Evolutionary conservation across 805 yeast genomes (phyloP), one percentile per base, ranked within the genome.

Genomic region (Yamadazyma olivae): DNA sequence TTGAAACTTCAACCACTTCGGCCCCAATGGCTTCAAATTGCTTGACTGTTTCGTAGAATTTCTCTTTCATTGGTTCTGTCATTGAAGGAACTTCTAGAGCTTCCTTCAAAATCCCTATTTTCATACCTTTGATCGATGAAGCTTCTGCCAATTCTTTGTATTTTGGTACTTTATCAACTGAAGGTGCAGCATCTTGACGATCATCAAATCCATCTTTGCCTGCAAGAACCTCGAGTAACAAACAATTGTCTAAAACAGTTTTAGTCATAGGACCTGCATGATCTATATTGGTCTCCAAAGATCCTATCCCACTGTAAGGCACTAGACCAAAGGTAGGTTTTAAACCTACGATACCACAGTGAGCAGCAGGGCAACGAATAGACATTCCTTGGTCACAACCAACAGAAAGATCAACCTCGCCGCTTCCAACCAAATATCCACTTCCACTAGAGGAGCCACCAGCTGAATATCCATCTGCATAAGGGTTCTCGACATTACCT

Each of bases 361-460:
- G 60, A 20, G 70, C 57, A 6, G 75, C 64, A 1, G 81, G 80
- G 21, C 65, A 60, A 36, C 79, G 59, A 28, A 75, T 61, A 9
- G 70, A 60, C 6, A 80, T 79, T 24, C 78, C 80, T 37, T 74
- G 70, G 43, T 75, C 81, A 10, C 75, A 66, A 7, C 82, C 82
- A 31, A 78, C 52, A 10, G 82, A 81, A 17, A 74, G 33, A 12
- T 69, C 64, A n/a, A 75, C 63, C 4, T 76, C 77, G 27, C 60
- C 57, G 35, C 70, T 42, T 1, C 69, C 70, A 5, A 74, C 51
- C 26, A 75, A 50, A 12, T 77, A 73, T 4, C 72, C 79, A 29
- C 79, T 77, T 6, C 79, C 79, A 12, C 76, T 68, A 8, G 76
- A 69, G 1, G 79, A 78, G 26, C 79, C 78, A 17, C 75, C 59